Evolutionary conservation across 768 basidiomycete genomes (phyloP), one percentile per base, ranked within the genome.

Genomic region (Dacryopinax spathularia): DNA sequence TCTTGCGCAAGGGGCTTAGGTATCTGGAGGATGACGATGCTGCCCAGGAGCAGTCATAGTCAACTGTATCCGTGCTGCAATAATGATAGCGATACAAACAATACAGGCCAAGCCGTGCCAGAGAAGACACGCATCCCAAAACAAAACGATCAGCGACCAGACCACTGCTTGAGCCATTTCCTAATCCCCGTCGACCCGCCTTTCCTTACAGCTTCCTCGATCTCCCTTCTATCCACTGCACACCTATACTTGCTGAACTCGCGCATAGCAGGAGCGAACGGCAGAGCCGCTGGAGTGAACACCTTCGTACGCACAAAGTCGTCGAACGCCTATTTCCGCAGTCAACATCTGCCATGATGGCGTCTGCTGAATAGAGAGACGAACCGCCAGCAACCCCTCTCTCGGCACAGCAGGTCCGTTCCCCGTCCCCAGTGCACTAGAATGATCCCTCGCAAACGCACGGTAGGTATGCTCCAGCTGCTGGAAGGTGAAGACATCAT

Each of bases 401-500:
- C 61, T 74, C 62, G 4, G 72, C 66, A 13, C 63, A 67, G 2
- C 70, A 61, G 10, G 71, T 66, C 70, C 73, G 73, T 22, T 71
- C 62, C 0, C 62, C 34, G 71, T 71, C n/a, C 73, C 73, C 41
- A 70, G 72, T 1, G 73, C 74, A 1, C 73, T 70, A 33, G 75
- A 65, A 33, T 71, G 70, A 15, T 72, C 72, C 27, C 85, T 81
- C 22, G 84, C 82, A 71, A 93, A 92, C 33, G 79, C 78, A 61
- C 48, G 22, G 67, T 78, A 78, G 60, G 72, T 70, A 61, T 90
- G 88, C 66, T 87, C 80, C 7, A 95, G 80, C 85, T 94, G 91
- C 69, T 94, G 91, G 70, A 98, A 95, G 33, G 89, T 97, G 74
- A 96, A 85, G 15, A 76, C 75, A 20, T 87, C 79, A 65, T 92